These are phyloP conservation scores for Eucalyptus lansdowneana DNA, from an alignment of 345 rosid genomes.

Conservation along the genomic window DNA sequence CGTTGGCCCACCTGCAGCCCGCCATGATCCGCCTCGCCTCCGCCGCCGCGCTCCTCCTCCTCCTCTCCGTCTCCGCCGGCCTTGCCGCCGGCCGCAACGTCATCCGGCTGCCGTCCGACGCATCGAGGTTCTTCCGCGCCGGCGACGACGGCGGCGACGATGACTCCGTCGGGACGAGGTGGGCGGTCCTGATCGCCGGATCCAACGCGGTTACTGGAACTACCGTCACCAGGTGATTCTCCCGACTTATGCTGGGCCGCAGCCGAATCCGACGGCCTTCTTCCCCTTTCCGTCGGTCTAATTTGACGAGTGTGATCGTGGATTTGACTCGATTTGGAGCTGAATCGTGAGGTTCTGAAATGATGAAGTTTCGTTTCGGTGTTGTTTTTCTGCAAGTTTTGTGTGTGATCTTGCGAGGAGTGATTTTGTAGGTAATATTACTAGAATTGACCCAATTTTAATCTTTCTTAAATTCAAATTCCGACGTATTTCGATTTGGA, in stretches of 20 bases:
- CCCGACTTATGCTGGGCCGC: neutral
- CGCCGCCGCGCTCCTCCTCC: slow-evolving; percentile 2
- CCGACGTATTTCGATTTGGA: neutral
- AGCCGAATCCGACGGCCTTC: neutral
- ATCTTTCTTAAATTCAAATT: neutral
- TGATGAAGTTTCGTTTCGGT: neutral
- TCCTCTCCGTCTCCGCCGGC: slow-evolving; percentile 14
- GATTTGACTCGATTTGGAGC: neutral
- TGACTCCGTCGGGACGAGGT: slow-evolving; percentile 57
- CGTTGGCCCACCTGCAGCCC: neutral
- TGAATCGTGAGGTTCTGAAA: neutral
- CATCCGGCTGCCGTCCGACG: slow-evolving; percentile 59
- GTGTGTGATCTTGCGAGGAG: neutral
- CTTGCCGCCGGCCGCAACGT: slow-evolving; percentile 20
- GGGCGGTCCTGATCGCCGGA: slow-evolving; percentile 97
- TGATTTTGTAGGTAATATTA: neutral
- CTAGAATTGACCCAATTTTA: neutral
- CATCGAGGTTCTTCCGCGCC: slow-evolving; percentile 42
- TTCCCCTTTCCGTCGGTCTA: neutral
- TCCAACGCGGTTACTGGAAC: slow-evolving; percentile 91
- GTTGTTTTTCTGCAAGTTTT: neutral
- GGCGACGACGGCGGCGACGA: no score
- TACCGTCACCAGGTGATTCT: slow-evolving; percentile 78
- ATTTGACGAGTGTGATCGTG: neutral
- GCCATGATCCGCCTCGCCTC: neutral